A percentile compares a stretch with the other conserved stretches of the same genome.
These are phyloP conservation scores for Acacia confusa DNA, from an alignment of 306 rosid species.

Conservation along the genomic window DNA sequence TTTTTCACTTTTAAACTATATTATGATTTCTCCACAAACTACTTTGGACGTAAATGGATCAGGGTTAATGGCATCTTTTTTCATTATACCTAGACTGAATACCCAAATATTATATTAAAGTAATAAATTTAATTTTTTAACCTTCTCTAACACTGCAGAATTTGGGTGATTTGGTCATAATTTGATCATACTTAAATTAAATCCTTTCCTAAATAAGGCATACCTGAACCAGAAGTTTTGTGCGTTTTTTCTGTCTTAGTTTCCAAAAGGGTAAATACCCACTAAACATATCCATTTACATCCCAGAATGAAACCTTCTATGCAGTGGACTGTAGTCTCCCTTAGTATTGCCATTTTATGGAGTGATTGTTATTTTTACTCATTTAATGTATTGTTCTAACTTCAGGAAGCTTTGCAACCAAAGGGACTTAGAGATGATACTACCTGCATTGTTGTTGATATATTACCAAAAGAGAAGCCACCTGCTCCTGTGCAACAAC, in stretches of 20 bases:
- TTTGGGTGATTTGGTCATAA: not conserved
- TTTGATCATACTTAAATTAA: not conserved
- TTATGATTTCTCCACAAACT: slow-evolving; percentile 5
- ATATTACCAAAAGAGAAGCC: slow-evolving; percentile 79
- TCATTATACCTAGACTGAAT: not conserved
- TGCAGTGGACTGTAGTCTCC: not conserved
- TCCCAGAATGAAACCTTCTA: not conserved
- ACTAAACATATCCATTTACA: not conserved
- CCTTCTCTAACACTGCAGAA: not conserved
- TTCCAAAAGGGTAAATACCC: not conserved
- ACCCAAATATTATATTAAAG: not conserved
- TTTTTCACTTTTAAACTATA: slow-evolving; percentile 4
- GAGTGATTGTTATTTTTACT: not conserved
- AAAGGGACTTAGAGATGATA: slow-evolving; percentile 98
- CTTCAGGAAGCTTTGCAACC: slow-evolving; percentile 86
- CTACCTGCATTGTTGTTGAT: slow-evolving; percentile 92
- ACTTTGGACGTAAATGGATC: not conserved
- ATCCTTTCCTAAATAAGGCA: not conserved
- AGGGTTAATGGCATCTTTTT: not conserved
- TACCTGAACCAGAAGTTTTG: not conserved
- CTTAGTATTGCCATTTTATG: not conserved
- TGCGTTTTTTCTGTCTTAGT: not conserved
- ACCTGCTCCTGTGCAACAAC: slow-evolving; percentile 49
- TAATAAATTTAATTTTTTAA: not conserved
- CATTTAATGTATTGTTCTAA: slow-evolving; percentile 25